Conservation (phyloP, 306 rosid genomes). For the Arachis hypogaea region DNA sequence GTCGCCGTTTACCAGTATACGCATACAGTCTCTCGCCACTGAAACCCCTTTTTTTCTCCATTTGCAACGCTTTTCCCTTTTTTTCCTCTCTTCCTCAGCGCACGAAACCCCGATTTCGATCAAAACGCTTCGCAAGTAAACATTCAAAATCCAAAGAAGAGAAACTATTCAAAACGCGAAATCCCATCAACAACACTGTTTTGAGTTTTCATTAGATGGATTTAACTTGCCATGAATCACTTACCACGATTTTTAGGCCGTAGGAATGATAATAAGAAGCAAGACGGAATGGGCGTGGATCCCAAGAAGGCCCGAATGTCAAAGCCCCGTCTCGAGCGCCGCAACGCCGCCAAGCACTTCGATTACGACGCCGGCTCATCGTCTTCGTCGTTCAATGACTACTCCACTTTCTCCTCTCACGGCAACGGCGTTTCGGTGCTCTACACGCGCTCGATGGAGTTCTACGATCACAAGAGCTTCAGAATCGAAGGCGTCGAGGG, state of each 20-base stretch:
- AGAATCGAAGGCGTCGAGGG: constrained; percentile 77
- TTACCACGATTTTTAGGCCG: constrained; percentile 59
- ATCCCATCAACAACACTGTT: neutral
- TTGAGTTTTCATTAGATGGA: constrained; percentile 59
- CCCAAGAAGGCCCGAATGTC: constrained; percentile 37
- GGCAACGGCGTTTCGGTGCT: constrained; percentile 37
- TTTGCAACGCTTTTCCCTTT: constrained; percentile 1
- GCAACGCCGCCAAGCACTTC: constrained; percentile 71
- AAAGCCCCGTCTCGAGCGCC: constrained; percentile 75
- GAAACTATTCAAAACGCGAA: neutral
- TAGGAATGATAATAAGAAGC: constrained; percentile 34
- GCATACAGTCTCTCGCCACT: constrained; percentile 19
- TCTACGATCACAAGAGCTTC: constrained; percentile 64
- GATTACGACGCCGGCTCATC: constrained; percentile 65
- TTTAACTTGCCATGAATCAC: constrained; percentile 58
- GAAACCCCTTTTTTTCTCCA: neutral
- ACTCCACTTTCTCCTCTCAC: constrained; percentile 29
- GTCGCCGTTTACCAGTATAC: constrained; percentile 71
- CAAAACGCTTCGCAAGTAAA: neutral
- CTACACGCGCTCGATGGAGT: constrained; percentile 69
- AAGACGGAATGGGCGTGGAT: constrained; percentile 46
- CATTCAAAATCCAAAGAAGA: neutral
- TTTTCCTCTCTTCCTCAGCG: neutral
- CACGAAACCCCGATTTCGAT: neutral
- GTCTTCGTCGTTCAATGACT: constrained; percentile 44